Evolutionary conservation across 2,329 filamentous ascomycete species (phyloP), one percentile per base, ranked within the genome.

Genomic region (Nigrograna mackinnonii): DNA sequence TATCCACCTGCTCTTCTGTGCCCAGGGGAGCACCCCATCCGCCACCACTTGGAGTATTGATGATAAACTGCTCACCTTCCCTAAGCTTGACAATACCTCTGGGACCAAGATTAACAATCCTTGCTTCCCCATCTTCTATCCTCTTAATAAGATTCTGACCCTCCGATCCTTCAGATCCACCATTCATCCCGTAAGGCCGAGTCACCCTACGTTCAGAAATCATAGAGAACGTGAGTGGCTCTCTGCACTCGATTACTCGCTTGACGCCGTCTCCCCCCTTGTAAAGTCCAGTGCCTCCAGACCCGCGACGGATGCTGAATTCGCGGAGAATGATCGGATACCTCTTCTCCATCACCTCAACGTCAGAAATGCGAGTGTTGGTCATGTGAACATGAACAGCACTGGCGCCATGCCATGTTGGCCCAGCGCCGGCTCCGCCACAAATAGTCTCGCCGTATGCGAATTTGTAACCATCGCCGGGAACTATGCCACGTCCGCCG

Each of bases 321-420:
- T 60, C 53, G 12, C 60, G 55, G 9, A 69, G 42, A 18, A 69
- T 44, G n/a, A 67, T 54, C 6, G 66, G 65, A 37, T 66, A 68
- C 28, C 66, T 50, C 40, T 60, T 55, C 50, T 70, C 67, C 6
- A 65, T 44, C 5, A 67, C 46, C 45, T 70, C 66, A 2, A 52
- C 49, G 21, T 70, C 66, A 2, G 67, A 66, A 39, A 67, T 69
- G 19, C 60, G 54, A 2, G 67, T 69, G 34, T 70, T 69, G 2
- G 67, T 70, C 60, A 65, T 64, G 39, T 69, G 60, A 5, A 57
- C 53, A 35, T 70, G 66, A 6, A 68, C 62, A 9, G 51, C 66
- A 22, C 46, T 55, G 0, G 55, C 54, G 13, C 67, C 67, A 37
- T 64, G 46, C 64, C 62, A 67, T 2, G 41, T 43, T 0, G 57